These are phyloP conservation scores for Cystobasidiaceae sp. DNA, from an alignment of 1,284 basidiomycete species.

Conservation along the genomic window DNA sequence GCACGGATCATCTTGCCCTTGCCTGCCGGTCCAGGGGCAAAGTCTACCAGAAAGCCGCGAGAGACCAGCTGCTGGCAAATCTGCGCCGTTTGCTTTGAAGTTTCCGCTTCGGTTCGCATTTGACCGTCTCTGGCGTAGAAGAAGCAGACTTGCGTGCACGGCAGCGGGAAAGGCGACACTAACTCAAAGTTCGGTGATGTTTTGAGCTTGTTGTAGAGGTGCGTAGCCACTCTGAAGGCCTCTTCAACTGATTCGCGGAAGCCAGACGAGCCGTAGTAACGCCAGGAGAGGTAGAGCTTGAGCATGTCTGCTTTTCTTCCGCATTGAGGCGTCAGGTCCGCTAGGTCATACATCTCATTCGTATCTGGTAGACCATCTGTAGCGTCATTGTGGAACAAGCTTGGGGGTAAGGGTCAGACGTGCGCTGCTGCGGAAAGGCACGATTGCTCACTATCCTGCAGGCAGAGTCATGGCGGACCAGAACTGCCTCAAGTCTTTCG, in stretches of 20 bases:
- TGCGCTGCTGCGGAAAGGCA: neutral
- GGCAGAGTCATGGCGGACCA: slow-evolving; percentile 47
- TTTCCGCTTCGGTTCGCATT: slow-evolving; percentile 4
- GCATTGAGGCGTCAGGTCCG: slow-evolving; percentile 45
- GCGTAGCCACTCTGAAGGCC: slow-evolving; percentile 38
- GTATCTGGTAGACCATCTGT: slow-evolving; percentile 22
- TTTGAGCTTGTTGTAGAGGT: slow-evolving; percentile 33
- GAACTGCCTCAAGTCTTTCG: slow-evolving; percentile 41
- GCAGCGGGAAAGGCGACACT: slow-evolving; percentile 34
- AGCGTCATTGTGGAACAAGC: slow-evolving; percentile 48
- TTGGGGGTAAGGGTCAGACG: slow-evolving; percentile 2
- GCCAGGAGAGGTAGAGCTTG: slow-evolving; percentile 49
- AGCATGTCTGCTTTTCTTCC: slow-evolving; percentile 48
- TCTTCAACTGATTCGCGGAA: slow-evolving; percentile 43
- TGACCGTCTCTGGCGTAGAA: slow-evolving; percentile 34
- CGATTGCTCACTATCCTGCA: slow-evolving; percentile 45
- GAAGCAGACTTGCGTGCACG: slow-evolving; percentile 38
- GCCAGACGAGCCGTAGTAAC: slow-evolving; percentile 45
- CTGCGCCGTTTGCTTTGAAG: slow-evolving; percentile 27
- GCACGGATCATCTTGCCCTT: slow-evolving; percentile 5
- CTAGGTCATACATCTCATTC: slow-evolving; percentile 41
- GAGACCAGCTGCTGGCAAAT: slow-evolving; percentile 33
- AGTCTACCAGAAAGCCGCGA: slow-evolving; percentile 42
- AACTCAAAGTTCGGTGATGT: slow-evolving; percentile 30
- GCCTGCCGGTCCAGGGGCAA: slow-evolving; percentile 37